These are phyloP conservation scores for Metarhizium rileyi DNA, from an alignment of 2,329 filamentous ascomycete genomes.

Conservation along the genomic window DNA sequence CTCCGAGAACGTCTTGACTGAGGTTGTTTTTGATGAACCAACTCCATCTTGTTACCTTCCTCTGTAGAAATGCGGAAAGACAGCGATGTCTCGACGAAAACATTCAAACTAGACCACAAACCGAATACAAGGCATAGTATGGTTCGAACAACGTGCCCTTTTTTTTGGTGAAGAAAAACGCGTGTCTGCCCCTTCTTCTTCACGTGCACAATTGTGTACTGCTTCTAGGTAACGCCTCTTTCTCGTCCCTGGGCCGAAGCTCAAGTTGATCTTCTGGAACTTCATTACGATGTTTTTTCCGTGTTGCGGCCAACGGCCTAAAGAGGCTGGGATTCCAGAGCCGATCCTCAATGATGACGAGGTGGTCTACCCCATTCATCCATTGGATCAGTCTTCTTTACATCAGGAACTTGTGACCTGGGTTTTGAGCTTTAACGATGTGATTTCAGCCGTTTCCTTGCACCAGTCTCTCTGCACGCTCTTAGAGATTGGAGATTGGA, in stretches of 20 bases:
- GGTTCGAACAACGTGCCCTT: background rate
- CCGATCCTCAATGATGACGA: background rate
- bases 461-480: constrained; percentile 4
- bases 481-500: constrained; percentile 8
- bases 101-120: background rate
- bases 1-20: background rate
- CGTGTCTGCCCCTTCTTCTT: background rate
- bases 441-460: constrained; percentile 4
- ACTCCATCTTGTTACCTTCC: background rate
- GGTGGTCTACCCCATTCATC: constrained; percentile 6
- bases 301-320: constrained; percentile 1
- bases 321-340: background rate
- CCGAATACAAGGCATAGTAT: background rate
- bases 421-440: constrained; percentile 10
- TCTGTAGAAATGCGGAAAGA: background rate
- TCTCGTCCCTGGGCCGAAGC: background rate
- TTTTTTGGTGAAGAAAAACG: background rate
- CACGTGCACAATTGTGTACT: background rate
- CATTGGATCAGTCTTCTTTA: constrained; percentile 3
- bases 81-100: background rate
- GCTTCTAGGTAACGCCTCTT: background rate
- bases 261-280: background rate
- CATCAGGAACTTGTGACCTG: constrained; percentile 5
- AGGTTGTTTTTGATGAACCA: background rate
- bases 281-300: constrained; percentile 3